Conservation (phyloP, 73 alveolate genomes). For the Tetrahymena thermophila region DNA sequence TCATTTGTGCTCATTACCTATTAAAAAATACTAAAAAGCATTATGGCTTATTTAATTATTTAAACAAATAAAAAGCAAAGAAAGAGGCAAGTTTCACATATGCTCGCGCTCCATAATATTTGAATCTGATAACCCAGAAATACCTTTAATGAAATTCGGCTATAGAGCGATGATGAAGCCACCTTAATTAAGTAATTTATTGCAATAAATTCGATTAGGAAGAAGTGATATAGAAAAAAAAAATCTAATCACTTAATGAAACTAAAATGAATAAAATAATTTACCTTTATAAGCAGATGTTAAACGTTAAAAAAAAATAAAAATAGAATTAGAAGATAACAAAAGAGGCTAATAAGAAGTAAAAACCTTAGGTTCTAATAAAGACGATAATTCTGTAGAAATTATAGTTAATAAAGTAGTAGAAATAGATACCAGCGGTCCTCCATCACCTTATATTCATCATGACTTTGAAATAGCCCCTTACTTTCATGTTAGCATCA, state of each 20-base stretch:
- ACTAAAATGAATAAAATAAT: background rate
- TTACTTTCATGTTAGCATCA: background rate
- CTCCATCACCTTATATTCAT: slow-evolving; percentile 39
- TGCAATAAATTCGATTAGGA: background rate
- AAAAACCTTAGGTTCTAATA: background rate
- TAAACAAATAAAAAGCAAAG: slow-evolving; percentile 2
- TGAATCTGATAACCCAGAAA: slow-evolving; percentile 45
- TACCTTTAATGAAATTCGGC: slow-evolving; percentile 33
- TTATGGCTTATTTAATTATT: background rate
- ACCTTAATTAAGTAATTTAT: slow-evolving; percentile 12
- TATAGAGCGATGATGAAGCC: slow-evolving; percentile 36
- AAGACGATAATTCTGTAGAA: background rate
- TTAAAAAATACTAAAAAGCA: background rate
- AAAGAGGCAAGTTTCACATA: slow-evolving; percentile 52
- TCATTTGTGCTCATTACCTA: background rate
- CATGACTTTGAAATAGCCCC: background rate
- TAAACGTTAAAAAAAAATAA: background rate
- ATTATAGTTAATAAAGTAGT: slow-evolving; percentile 22
- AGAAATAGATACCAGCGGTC: slow-evolving; percentile 36
- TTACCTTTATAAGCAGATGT: background rate
- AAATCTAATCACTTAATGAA: background rate
- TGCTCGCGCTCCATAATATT: slow-evolving; percentile 50
- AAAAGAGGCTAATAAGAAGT: background rate
- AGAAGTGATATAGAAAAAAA: too few species aligned
- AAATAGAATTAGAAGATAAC: background rate